Evolutionary conservation across 2,329 filamentous ascomycete species (phyloP), one percentile per base, ranked within the genome.

Genomic region (Nothophoma quercina): DNA sequence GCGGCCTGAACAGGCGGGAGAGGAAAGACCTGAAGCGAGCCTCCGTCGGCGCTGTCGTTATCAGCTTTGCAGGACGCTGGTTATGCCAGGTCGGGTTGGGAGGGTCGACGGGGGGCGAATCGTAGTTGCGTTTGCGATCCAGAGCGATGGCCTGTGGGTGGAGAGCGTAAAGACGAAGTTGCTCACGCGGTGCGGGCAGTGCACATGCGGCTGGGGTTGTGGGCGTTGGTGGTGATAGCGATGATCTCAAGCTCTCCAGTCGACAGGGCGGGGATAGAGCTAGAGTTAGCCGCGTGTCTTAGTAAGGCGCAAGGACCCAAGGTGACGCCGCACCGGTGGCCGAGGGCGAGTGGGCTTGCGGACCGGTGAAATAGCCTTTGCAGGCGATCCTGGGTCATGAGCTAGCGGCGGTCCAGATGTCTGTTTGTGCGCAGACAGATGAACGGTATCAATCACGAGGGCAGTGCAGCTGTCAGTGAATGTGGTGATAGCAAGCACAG

Each of bases 11-110:
- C 43, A 79, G 74, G 53, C 75, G 72, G 41, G 75, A 73, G 48
- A 79, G 73, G 62, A 77, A 79, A 53, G 75, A 69, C 52, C 78
- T 75, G 60, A 76, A 77, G 63, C 71, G 70, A 59, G 74, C 74
- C 65, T 79, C 72, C 68, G 74, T 75, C 62, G 75, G 73, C 56
- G 72, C 68, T 59, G 71, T 71, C 53, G 67, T 67, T 60, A 69
- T 70, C 63, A 68, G 65, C 63, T 66, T 66, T 47, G 64, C 60
- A 44, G 69, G 68, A 60, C 63, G 60, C 62, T 63, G 62, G 56
- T 46, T 36, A 52, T 59, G 56, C 60, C 63, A 64, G 64, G 60
- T 54, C 59, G 58, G 54, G 56, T 65, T 63, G 60, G 62, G 57
- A 60, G 56, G 61, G 63, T 65, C 65, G 69, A 69, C 68, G 66